Evolutionary conservation across 2,329 filamentous ascomycete genomes (phyloP), one percentile per base, ranked within the genome.

Genomic region (Ophiostoma australiae): DNA sequence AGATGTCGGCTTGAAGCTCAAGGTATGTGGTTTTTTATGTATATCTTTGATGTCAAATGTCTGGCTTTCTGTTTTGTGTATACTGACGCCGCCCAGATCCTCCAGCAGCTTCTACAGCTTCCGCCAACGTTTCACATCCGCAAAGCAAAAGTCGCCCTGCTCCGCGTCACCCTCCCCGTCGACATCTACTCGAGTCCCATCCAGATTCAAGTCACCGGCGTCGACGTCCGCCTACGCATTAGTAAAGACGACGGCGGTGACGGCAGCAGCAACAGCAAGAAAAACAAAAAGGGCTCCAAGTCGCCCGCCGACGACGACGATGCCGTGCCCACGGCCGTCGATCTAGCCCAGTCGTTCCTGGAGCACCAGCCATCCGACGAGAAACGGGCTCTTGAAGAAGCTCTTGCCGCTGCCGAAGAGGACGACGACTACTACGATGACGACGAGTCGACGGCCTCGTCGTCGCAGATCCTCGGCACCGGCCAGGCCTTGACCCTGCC

Each of bases 181-280:
- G 92, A 97, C 79, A 90, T 97, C 74, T 93, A 94, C 79, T 90
- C 89, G 70, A 94, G 90, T 75, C 90, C 92, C 37, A 96, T 98
- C 77, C 84, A 87, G 39, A 87, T 94, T 76, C 91, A 97, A 77
- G 85, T 94, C 31, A 89, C 94, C 75, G 93, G 93, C 27, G 87
- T 97, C 73, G 87, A 94, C 74, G 85, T 96, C 41, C 86, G 89
- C 72, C 77, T 92, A 33, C 84, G 84, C 75, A 82, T 92, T 31
- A 20, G 37, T 3, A 70, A 72, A 48, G 69, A 69, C 55, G 69
- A 33, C 27, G 61, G 52, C 23, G 13, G 37, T n/a, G n/a, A n/a
- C 37, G 15, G 67, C 58, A 31, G 68, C 11, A 13, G 70, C 31
- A 55, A 61, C 41, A 68, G 65, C 67, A 67, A 31, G 27, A 37